Conservation (phyloP, 2,329 filamentous ascomycete species). For the Coniochaeta sp. region DNA sequence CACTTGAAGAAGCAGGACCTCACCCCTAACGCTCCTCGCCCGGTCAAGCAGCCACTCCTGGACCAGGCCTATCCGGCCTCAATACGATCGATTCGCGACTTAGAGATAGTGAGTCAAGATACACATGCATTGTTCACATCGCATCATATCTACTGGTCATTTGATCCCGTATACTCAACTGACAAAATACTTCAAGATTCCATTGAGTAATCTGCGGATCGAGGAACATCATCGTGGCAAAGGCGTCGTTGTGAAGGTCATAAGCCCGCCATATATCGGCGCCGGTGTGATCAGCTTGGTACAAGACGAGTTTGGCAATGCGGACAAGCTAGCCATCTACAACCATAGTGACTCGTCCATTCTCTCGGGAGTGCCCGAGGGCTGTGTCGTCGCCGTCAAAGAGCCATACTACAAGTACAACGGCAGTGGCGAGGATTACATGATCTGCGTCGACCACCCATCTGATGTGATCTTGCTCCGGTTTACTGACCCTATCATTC, state of each 20-base stretch:
- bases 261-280: conserved; percentile 22
- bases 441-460: conserved; percentile 28
- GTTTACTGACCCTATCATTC: conserved; percentile 22
- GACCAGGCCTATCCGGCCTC: conserved; percentile 19
- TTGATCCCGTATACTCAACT: too few species aligned
- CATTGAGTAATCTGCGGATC: conserved; percentile 19
- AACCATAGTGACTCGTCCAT: conserved; percentile 26
- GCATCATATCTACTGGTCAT: too few species aligned
- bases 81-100: conserved; percentile 17
- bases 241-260: conserved; percentile 21
- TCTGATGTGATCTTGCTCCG: conserved; percentile 22
- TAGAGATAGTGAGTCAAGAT: conserved; percentile 15
- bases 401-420: conserved; percentile 28
- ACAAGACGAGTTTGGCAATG: conserved; percentile 26
- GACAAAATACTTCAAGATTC: conserved; percentile 12
- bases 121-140: too few species aligned
- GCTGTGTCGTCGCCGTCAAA: conserved; percentile 24
- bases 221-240: conserved; percentile 26
- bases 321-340: conserved; percentile 29
- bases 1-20: conserved; percentile 16
- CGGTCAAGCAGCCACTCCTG: conserved; percentile 20
- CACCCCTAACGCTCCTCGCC: conserved; percentile 14
- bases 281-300: conserved; percentile 26
- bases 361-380: conserved; percentile 23
- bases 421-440: conserved; percentile 18